Conservation (phyloP, 1,284 basidiomycete genomes). For the Tremellales sp. region DNA sequence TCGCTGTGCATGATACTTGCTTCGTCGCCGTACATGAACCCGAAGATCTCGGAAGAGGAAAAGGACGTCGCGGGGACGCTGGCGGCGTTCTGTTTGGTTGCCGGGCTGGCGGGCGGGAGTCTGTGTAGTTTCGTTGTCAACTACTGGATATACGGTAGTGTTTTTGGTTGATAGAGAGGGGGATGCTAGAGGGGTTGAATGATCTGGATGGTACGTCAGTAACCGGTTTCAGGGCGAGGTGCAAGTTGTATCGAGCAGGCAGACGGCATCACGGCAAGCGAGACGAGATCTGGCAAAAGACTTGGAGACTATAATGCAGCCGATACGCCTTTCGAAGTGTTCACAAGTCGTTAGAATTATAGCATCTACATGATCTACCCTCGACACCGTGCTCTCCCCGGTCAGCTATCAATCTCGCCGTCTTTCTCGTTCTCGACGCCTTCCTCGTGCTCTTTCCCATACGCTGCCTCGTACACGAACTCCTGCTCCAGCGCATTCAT, state of each 20-base stretch:
- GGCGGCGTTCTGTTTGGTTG: conserved; percentile 70
- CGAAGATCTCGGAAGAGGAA: conserved; percentile 55
- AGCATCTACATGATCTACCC: neutral
- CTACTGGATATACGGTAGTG: conserved; percentile 19
- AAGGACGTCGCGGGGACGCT: conserved; percentile 79
- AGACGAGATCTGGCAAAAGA: too few relatives aligned
- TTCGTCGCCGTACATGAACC: conserved; percentile 44
- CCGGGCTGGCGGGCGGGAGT: conserved; percentile 70
- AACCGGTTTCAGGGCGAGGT: too few relatives aligned
- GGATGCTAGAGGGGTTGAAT: too few relatives aligned
- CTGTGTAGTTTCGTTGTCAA: conserved; percentile 70
- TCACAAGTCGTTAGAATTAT: neutral
- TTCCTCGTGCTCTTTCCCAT: conserved; percentile 38
- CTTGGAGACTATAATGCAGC: too few relatives aligned
- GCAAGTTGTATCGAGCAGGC: too few relatives aligned
- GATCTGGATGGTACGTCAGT: too few relatives aligned
- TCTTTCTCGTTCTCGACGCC: conserved; percentile 38
- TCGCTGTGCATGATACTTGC: conserved; percentile 46
- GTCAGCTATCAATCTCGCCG: conserved; percentile 18
- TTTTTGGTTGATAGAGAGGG: conserved; percentile 20
- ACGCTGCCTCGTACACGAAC: conserved; percentile 44
- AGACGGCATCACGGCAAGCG: too few relatives aligned
- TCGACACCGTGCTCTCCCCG: neutral
- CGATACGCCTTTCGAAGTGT: too few relatives aligned
- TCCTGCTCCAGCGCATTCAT: conserved; percentile 35